Evolutionary conservation across 306 rosid species (phyloP).

Genomic region (Mimosa bimucronata): DNA sequence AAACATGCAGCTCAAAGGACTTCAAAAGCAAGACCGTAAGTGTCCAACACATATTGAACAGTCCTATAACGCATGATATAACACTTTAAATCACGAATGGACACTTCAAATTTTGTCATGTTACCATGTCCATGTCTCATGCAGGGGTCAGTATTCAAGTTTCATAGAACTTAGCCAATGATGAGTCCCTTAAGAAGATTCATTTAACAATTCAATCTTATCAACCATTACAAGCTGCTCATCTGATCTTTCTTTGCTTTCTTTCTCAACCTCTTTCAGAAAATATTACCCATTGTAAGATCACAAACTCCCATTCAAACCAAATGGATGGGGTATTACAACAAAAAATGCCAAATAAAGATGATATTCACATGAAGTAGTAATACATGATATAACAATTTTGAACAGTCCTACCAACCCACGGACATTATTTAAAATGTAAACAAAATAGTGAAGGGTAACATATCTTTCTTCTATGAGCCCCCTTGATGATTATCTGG

Average conservation of each 20-base stretch:
- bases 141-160: neutral
- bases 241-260: neutral
- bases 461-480: conserved; percentile 35
- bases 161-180: neutral
- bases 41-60: neutral
- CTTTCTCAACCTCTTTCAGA: neutral
- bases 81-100: neutral
- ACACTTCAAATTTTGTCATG: neutral
- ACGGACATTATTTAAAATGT: conserved; percentile 24
- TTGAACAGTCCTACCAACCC: conserved; percentile 28
- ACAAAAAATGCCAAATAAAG: conserved; percentile 7
- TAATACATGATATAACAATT: neutral
- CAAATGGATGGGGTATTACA: neutral
- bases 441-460: conserved; percentile 46
- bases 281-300: neutral
- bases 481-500: conserved; percentile 49
- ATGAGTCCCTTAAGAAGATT: conserved; percentile 11
- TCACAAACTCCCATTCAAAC: neutral
- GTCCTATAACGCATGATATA: neutral
- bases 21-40: neutral
- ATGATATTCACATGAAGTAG: conserved; percentile 32
- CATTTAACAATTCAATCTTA: neutral
- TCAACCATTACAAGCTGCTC: neutral
- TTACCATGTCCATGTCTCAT: neutral
- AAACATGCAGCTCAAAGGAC: neutral